A percentile compares a stretch with the other conserved stretches of the same genome.
phyloP scores from a whole-genome alignment of 2,329 filamentous ascomycete species.

The Hypoxylon sp. region DNA sequence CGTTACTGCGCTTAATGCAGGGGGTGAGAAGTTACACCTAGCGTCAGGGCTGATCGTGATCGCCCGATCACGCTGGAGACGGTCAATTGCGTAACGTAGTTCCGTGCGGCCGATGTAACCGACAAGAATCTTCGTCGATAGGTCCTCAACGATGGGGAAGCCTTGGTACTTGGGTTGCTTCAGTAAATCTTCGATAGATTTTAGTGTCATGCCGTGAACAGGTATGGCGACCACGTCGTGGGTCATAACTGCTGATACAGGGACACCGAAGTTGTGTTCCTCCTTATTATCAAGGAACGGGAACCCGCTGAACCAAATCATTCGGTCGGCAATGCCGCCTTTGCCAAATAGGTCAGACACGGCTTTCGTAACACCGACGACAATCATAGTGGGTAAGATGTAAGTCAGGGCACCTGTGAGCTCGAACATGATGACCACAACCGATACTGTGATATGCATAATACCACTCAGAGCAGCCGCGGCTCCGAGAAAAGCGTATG shows the following conservation, averaged over 20 bases:
- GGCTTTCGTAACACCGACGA: constrained; percentile 95
- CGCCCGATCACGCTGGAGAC: constrained; percentile 77
- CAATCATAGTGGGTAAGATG: constrained; percentile 98
- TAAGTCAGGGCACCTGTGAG: constrained; percentile 97
- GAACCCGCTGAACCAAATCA: constrained; percentile 99
- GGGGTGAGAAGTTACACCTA: constrained; percentile 79
- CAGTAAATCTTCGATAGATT: constrained; percentile 82
- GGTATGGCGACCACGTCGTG: constrained; percentile 81
- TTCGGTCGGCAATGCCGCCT: constrained; percentile 95
- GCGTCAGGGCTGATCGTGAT: constrained; percentile 73
- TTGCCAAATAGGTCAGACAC: constrained; percentile 93
- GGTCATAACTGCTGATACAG: constrained; percentile 92
- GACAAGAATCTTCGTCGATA: constrained; percentile 77
- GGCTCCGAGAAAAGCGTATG: constrained; percentile 95
- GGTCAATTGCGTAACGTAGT: constrained; percentile 89
- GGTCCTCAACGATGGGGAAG: constrained; percentile 89
- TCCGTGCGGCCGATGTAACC: constrained; percentile 96
- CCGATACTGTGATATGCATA: constrained; percentile 97
- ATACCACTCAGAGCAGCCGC: constrained; percentile 93
- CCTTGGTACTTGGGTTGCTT: constrained; percentile 88
- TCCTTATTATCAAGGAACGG: constrained; percentile 98
- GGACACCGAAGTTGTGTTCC: constrained; percentile 95
- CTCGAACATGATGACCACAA: constrained; percentile 99
- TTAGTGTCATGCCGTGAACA: constrained; percentile 79
- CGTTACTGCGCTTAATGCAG: constrained; percentile 54